A percentile compares a stretch with the other conserved stretches of the same genome.
These are phyloP conservation scores for Cercophora scortea DNA, from an alignment of 495 filamentous ascomycete species.

Conservation along the genomic window DNA sequence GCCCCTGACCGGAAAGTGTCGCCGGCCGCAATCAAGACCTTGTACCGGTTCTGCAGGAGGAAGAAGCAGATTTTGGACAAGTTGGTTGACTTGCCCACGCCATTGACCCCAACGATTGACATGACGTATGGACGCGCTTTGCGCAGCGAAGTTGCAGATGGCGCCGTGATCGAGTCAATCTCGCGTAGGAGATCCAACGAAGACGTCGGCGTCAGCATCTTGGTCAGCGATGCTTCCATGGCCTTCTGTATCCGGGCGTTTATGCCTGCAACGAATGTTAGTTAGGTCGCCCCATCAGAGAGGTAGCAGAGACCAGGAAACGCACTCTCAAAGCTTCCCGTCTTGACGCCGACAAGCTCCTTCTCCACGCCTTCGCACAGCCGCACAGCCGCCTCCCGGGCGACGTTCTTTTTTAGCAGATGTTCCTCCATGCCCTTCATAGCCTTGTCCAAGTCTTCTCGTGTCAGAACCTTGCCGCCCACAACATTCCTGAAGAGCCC, in stretches of 20 bases:
- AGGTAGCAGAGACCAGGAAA: conserved; percentile 3
- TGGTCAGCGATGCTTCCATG: conserved; percentile 83
- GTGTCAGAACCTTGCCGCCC: conserved; percentile 84
- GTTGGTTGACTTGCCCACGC: conserved; percentile 96
- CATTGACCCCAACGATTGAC: conserved; percentile 95
- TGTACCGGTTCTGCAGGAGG: conserved; percentile 90
- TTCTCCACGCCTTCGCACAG: conserved; percentile 86
- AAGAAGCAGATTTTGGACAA: conserved; percentile 96
- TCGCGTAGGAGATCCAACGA: conserved; percentile 91
- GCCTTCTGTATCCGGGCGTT: conserved; percentile 73
- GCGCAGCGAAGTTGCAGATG: conserved; percentile 44
- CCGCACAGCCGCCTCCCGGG: conserved; percentile 84
- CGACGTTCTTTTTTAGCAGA: conserved; percentile 91
- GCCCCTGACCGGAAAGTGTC: conserved; percentile 97
- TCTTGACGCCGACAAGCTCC: conserved; percentile 85
- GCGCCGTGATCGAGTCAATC: conserved; percentile 70
- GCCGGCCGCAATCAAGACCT: conserved; percentile 89
- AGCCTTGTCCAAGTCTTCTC: conserved; percentile 79
- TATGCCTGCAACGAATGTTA: conserved; percentile 40
- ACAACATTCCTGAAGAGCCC: conserved; percentile 90
- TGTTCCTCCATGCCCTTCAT: conserved; percentile 96
- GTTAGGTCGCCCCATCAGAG: conserved; percentile 1
- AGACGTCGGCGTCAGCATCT: conserved; percentile 90
- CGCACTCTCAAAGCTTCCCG: conserved; percentile 79
- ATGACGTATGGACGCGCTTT: conserved; percentile 83